Evolutionary conservation across 768 basidiomycete species (phyloP), one percentile per base, ranked within the genome.

Genomic region (Amylocystis lapponica): DNA sequence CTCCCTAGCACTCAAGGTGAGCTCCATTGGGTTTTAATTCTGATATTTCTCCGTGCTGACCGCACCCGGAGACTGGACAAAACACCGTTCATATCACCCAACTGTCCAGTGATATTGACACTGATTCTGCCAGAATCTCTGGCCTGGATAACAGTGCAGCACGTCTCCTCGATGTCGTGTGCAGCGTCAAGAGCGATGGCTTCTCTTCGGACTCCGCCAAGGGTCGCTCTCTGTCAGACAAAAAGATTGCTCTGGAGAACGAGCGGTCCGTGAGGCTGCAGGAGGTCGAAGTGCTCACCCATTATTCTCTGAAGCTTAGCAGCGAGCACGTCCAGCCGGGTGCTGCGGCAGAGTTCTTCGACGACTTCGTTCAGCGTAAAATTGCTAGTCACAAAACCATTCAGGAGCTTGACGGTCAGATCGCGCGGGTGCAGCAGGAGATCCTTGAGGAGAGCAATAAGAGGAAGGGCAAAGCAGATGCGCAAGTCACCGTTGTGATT

Each of bases 131-230:
- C 32, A 67, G 80, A 29, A 71, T 81, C 14, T 72, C 75, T 36
- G 75, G 74, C 3, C 61, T 76, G 10, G n/a, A n/a, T n/a, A 36
- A 40, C 10, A 67, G 65, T 4, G 59, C 64, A 21, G 70, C 72
- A 5, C 71, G 72, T 45, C 63, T 82, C 9, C 69, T 72, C 47
- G 79, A 80, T 56, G 72, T 80, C 26, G 69, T 74, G n/a, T 77
- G 73, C 57, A 72, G 67, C 19, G 52, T 67, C 31, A 41, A 49
- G 45, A 38, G 56, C 49, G 66, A 14, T 43, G 66, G 20, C 65
- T 67, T 49, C 48, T 52, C n/a, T 58, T 70, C 17, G 66, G 66
- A n/a, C 42, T 54, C 19, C n/a, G 46, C 46, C 32, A 30, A 21
- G 21, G 30, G 52, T 26, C 47, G 48, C 16, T 32, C 21, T 5